These are phyloP conservation scores for Yamadazyma triangularis DNA, from an alignment of 1,139 yeast genomes.

Conservation along the genomic window DNA sequence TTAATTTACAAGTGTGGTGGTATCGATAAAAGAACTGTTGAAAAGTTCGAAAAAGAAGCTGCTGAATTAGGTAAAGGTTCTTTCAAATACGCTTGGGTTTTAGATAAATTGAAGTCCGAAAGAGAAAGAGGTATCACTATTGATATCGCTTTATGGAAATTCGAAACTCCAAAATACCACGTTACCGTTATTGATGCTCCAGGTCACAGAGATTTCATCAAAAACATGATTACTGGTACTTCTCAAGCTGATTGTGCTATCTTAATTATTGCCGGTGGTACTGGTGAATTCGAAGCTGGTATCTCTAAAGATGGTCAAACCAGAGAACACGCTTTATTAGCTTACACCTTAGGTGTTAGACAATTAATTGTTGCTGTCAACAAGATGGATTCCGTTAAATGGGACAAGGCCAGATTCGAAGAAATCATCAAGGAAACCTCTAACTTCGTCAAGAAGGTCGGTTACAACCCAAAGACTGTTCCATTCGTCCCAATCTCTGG, in stretches of 20 bases:
- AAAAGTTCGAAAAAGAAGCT: conserved; percentile 98
- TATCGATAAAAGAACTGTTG: conserved; percentile 97
- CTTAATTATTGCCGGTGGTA: conserved; percentile 86
- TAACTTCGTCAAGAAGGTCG: conserved; percentile 89
- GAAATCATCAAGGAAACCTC: conserved; percentile 74
- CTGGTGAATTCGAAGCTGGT: conserved; percentile 95
- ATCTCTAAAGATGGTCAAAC: conserved; percentile 92
- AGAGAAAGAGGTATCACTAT: conserved; percentile 97
- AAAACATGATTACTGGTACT: conserved; percentile 91
- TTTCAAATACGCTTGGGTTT: conserved; percentile 98
- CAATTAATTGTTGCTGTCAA: conserved; percentile 74
- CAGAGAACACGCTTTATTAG: conserved; percentile 89
- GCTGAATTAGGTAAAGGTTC: conserved; percentile 98
- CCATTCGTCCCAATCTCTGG: conserved; percentile 92
- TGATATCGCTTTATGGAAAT: conserved; percentile 92
- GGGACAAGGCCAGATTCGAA: conserved; percentile 80
- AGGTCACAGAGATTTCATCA: conserved; percentile 97
- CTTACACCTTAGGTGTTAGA: conserved; percentile 87
- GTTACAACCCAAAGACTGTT: conserved; percentile 89
- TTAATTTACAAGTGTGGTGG: conserved; percentile 93
- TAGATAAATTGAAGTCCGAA: conserved; percentile 94
- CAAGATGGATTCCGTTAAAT: conserved; percentile 91
- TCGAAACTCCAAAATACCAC: conserved; percentile 92
- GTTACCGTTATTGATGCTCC: conserved; percentile 94
- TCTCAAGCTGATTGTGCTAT: conserved; percentile 94